These are phyloP conservation scores for Alternaria solani DNA, from an alignment of 2,329 filamentous ascomycete species.

Conservation along the genomic window DNA sequence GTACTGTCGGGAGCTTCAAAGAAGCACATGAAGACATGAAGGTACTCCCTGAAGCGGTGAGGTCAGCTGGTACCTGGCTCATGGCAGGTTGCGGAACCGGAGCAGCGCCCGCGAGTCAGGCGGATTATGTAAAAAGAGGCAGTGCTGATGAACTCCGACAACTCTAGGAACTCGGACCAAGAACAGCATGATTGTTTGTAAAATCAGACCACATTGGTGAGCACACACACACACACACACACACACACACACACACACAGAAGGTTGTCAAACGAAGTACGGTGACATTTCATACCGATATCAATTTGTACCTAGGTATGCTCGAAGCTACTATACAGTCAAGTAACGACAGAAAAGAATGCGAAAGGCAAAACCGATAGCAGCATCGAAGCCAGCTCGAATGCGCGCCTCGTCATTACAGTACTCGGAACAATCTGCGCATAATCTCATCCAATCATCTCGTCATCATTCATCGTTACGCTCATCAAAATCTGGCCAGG, in stretches of 20 bases:
- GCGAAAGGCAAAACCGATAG: background rate
- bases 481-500: slow-evolving; percentile 27
- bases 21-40: slow-evolving; percentile 24
- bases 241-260: background rate
- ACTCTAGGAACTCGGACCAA: background rate
- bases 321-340: slow-evolving; percentile 8
- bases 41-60: slow-evolving; percentile 32
- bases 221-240: background rate
- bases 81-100: slow-evolving; percentile 4
- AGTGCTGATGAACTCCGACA: slow-evolving; percentile 20
- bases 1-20: background rate
- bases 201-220: background rate
- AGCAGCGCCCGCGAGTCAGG: slow-evolving; percentile 13
- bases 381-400: background rate
- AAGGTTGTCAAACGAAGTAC: background rate
- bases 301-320: background rate
- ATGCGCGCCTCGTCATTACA: background rate
- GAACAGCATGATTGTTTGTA: background rate
- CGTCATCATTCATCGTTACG: background rate
- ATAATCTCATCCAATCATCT: background rate
- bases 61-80: slow-evolving; percentile 8
- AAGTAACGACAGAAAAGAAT: background rate
- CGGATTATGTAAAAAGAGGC: slow-evolving; percentile 41
- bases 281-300: background rate
- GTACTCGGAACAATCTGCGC: background rate